Base-by-base conservation (phyloP, 129 eudicot species). In the Flaveria trinervia region DNA sequence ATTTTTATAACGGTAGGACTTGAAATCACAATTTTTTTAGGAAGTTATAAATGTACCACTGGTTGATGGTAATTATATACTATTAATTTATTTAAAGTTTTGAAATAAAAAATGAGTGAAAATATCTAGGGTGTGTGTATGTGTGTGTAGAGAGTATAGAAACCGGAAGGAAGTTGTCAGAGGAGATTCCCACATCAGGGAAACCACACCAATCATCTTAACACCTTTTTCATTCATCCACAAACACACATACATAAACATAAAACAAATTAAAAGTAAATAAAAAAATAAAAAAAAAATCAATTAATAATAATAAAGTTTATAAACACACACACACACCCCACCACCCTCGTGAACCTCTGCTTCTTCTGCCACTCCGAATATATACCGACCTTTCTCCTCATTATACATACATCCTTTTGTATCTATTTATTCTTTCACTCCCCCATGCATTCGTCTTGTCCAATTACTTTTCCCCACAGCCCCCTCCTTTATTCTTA, bases 381-480 rank as follows among this genome's bases (percentile, higher is more conserved):
- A 75, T 75, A 46, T 62, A 75, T 26, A 48, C 79, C 62, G 3
- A 44, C 49, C 76, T 44, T 68, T 62, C 75, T 54, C 44, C n/a
- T 43, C 43, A 36, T 17, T 68, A 69, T 78, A 78, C 77, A 78
- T 78, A 57, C 71, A 78, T 79, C 62, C 77, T 22, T 71, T 7
- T 71, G 77, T 79, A 71, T 79, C 72, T 79, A 79, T 79, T 51
- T 68, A 72, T 79, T 76, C 77, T 65, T 79, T 71, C 82, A 71
- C 77, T 79, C 77, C 77, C 82, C 82, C 9, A 71, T 79, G 82
- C 77, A 13, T 79, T 71, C 82, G 82, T 79, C 82, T 79, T 79
- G 82, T 79, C 82, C 20, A 79, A 79, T 79, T 79, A 61, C 77
- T 36, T 25, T 25, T 14, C 56, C 70, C 70, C 36, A 59, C 78